Base-by-base conservation (phyloP, 129 eudicot genomes). In the Flaveria bidentis region DNA sequence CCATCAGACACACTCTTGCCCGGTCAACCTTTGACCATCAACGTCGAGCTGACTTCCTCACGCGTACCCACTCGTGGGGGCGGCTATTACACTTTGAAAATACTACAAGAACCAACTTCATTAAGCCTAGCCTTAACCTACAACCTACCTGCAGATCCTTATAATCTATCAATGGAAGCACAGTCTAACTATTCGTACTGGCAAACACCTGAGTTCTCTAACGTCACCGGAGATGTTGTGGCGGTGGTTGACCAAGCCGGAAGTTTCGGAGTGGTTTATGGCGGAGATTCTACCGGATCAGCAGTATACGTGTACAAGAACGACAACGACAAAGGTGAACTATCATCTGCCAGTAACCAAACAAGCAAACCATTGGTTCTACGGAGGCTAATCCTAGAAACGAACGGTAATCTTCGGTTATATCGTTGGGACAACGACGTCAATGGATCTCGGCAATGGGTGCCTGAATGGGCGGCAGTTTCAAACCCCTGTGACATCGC, bases 1-100 rank as follows among this genome's bases (percentile, higher is more conserved):
- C 99, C 99, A 45, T 91, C 97, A 0, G 97, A 94, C 82, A 94
- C 99, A 2, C 93, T 91, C 76, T 81, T 94, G 39, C 97, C 97
- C 2, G 99, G 99, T 60, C 99, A 94, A 66, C 90, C 99, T 55
- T 82, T 94, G 66, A 87, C 90, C 8, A 92, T 53, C 47, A 79
- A 90, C 20, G 86, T 74, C 6, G 96, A 91, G 87, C 80, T 91
- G 72, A 87, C 87, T 25, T 94, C 99, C 0, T 84, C 97, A 15
- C 76, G 76, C 15, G 82, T 89, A 15, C 88, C 95, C 11, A 61
- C 87, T 18, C 86, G 82, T 15, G 97, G 86, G 10, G 97, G 88
- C 8, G 97, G 93, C 49, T 91, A 89, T 76, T 94, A 91, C 88
- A 81, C 97, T 7, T 81, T 94, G 42, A 94, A 94, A 80, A 94